Evolutionary conservation across 352 stramenopile genomes (phyloP), one percentile per base, ranked within the genome.

Genomic region (Globisporangium cystogenes): DNA sequence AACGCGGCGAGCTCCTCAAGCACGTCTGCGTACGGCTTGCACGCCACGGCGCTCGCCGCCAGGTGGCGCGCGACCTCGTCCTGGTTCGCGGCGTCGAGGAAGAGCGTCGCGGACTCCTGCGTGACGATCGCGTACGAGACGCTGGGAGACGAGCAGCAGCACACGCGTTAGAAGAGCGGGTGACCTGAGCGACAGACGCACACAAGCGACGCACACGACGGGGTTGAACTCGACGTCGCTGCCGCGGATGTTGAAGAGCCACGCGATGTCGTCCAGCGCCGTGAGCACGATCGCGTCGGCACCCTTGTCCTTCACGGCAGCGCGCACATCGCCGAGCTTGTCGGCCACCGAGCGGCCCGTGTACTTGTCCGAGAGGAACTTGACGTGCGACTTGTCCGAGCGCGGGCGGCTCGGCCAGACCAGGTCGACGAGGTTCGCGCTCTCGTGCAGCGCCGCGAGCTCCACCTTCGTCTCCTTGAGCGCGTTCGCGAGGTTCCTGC

Each of bases 191-290:
- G 48, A 50, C 35, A 37, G 3, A n/a, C n/a, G n/a, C n/a, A n/a
- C n/a, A n/a, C n/a, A 23, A n/a, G 3, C 21, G 5, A 87, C 88
- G 61, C 96, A 98, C 64, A 98, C 94, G 6, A 99, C 93, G 7
- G 97, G 97, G 68, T 98, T 99, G 60, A 96, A 99, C 58, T 96
- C 82, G 54, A 99, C 85, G 67, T 99, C 97, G 45, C 84, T 87
- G 53, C 96, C 97, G 24, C 97, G 88, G 29, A 99, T 86, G 73
- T 99, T 99, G 54, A 99, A 90, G 4, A 99, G 83, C 85, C 97
- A 99, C 33, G 86, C 87, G 31, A 97, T 96, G 63, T 99, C 97
- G 64, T 99, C 96, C 8, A 99, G 79, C 6, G 96, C 92, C 24
- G 87, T 94, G 50, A 99, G 85, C 14, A 99, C 84, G 37, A 98